Conservation (phyloP, 2,329 filamentous ascomycete genomes). For the Colletotrichum incanum region DNA sequence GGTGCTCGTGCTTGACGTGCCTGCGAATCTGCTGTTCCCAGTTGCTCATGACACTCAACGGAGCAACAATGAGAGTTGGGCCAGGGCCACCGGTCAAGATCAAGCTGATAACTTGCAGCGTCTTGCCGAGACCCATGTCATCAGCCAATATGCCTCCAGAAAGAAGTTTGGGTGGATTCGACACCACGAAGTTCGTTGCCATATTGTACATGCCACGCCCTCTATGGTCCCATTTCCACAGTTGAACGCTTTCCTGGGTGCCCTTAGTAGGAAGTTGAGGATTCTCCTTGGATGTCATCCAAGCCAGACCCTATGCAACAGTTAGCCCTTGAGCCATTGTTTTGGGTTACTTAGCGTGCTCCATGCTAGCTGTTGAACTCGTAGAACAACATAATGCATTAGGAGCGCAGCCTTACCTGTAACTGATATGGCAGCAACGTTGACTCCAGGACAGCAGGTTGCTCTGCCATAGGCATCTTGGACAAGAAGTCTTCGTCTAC, state of each 20-base stretch:
- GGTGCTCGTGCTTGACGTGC: slow-evolving; percentile 77
- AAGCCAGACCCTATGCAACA: slow-evolving; percentile 78
- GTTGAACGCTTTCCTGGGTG: slow-evolving; percentile 76
- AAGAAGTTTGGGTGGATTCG: slow-evolving; percentile 73
- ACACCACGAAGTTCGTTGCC: slow-evolving; percentile 78
- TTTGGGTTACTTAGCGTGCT: background rate
- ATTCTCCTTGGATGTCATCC: slow-evolving; percentile 84
- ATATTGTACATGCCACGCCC: slow-evolving; percentile 72
- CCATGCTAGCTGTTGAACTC: background rate
- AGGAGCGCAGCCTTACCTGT: slow-evolving; percentile 57
- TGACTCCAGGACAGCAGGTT: slow-evolving; percentile 77
- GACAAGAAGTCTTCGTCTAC: slow-evolving; percentile 79
- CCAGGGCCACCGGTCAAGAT: slow-evolving; percentile 73
- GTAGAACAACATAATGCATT: background rate
- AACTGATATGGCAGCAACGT: slow-evolving; percentile 85
- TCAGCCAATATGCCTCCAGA: slow-evolving; percentile 90
- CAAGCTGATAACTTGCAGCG: slow-evolving; percentile 86
- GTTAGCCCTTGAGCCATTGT: slow-evolving; percentile 10
- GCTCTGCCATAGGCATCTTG: slow-evolving; percentile 79
- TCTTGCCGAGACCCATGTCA: slow-evolving; percentile 95
- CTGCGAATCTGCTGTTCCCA: slow-evolving; percentile 85
- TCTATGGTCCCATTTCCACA: slow-evolving; percentile 77
- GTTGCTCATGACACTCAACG: slow-evolving; percentile 90
- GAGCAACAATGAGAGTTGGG: slow-evolving; percentile 84
- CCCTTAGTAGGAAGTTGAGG: slow-evolving; percentile 74